Evolutionary conservation across 768 basidiomycete genomes (phyloP).

Genomic region (Rhodotorula graminis): DNA sequence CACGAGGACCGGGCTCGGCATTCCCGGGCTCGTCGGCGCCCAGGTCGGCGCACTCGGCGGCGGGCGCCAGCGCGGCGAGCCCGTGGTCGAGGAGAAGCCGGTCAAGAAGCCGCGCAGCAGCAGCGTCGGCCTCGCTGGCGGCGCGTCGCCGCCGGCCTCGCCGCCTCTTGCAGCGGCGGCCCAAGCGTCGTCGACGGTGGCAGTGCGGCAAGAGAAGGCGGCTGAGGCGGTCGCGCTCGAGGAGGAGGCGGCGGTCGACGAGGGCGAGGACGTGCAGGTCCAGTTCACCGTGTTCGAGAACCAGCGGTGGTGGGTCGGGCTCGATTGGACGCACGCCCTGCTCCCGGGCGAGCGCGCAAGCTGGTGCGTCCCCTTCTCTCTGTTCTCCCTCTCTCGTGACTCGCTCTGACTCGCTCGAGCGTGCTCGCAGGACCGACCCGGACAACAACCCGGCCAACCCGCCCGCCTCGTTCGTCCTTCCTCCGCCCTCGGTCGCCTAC

Average conservation of each 20-base stretch:
- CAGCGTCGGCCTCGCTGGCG: neutral
- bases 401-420: neutral
- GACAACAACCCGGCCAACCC: conserved; percentile 49
- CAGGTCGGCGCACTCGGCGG: neutral
- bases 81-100: conserved; percentile 21
- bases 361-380: conserved; percentile 43
- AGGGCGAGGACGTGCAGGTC: conserved; percentile 54
- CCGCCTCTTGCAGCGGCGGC: neutral
- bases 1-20: conserved; percentile 27
- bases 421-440: conserved; percentile 47
- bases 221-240: neutral
- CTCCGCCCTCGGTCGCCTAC: conserved; percentile 45
- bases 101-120: conserved; percentile 22
- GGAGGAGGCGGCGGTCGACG: neutral
- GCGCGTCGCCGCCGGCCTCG: neutral
- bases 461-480: conserved; percentile 49
- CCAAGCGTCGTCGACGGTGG: neutral
- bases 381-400: neutral
- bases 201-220: neutral
- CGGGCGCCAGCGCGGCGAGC: neutral
- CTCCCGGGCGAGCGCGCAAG: conserved; percentile 51
- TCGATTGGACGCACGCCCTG: conserved; percentile 52
- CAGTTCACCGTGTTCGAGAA: conserved; percentile 46
- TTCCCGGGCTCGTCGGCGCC: conserved; percentile 21
- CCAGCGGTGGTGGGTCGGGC: conserved; percentile 50